These are phyloP conservation scores for Exserohilum turcica DNA, from an alignment of 2,329 filamentous ascomycete genomes.

Conservation along the genomic window DNA sequence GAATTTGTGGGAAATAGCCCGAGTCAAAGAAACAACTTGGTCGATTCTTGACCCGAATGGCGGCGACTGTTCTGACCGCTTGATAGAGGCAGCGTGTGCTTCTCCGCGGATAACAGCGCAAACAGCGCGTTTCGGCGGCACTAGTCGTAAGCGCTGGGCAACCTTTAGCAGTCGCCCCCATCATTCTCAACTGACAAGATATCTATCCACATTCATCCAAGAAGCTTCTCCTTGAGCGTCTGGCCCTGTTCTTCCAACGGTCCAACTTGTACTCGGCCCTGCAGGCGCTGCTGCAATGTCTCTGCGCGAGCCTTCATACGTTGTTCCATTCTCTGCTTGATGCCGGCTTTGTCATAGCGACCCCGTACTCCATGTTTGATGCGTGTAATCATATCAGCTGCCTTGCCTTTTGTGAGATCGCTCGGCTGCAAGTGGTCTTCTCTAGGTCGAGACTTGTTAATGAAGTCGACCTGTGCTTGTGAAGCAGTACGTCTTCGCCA, in stretches of 20 bases:
- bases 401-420: conserved; percentile 77
- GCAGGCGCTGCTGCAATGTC: conserved; percentile 46
- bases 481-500: conserved; percentile 75
- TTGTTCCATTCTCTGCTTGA: conserved; percentile 32
- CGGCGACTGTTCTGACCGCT: background rate
- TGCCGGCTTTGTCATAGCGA: conserved; percentile 51
- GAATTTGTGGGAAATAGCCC: background rate
- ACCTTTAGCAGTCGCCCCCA: background rate
- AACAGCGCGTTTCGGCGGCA: background rate
- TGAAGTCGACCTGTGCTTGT: conserved; percentile 65
- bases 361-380: conserved; percentile 79
- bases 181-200: background rate
- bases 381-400: conserved; percentile 90
- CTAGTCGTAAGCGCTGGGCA: background rate
- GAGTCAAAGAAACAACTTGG: background rate
- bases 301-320: conserved; percentile 56
- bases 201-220: background rate
- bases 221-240: conserved; percentile 11
- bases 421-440: conserved; percentile 59
- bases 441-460: conserved; percentile 68
- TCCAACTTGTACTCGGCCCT: conserved; percentile 56
- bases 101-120: conserved; percentile 23
- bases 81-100: conserved; percentile 5
- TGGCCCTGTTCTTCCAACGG: conserved; percentile 41
- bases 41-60: background rate